These are phyloP conservation scores for Penicillium sp. DNA, from an alignment of 2,329 filamentous ascomycete species.

Conservation along the genomic window DNA sequence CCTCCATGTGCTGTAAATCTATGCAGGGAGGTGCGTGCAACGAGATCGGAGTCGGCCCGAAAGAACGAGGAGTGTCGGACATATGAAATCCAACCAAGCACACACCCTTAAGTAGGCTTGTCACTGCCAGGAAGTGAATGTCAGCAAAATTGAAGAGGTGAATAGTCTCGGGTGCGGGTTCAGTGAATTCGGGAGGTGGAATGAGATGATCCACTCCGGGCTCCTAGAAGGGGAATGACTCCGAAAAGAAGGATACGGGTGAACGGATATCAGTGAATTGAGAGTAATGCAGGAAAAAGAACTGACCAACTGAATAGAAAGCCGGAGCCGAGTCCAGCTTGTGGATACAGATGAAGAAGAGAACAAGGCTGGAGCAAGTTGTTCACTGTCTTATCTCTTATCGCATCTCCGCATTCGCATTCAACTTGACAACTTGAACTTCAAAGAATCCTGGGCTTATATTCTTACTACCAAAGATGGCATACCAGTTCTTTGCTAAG, in stretches of 20 bases:
- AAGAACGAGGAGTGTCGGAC: conserved; percentile 3
- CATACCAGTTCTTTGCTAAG: conserved; percentile 41
- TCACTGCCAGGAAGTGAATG: conserved; percentile 1
- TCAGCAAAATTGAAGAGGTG: conserved; percentile 6
- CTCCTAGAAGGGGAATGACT: conserved; percentile 7
- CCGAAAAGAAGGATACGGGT: neutral
- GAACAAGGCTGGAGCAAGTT: conserved; percentile 25
- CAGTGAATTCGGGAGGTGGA: conserved; percentile 6
- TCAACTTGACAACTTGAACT: neutral
- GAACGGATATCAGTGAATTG: neutral
- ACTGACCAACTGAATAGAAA: conserved; percentile 16
- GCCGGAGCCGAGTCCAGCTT: neutral
- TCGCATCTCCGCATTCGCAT: conserved; percentile 34
- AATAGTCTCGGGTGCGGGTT: neutral
- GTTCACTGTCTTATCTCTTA: conserved; percentile 31
- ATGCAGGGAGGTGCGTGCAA: conserved; percentile 18
- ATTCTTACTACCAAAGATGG: conserved; percentile 24
- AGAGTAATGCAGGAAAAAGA: neutral
- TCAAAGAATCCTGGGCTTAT: neutral
- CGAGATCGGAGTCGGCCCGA: conserved; percentile 16
- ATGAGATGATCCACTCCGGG: conserved; percentile 5
- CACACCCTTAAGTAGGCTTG: neutral
- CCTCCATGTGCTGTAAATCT: conserved; percentile 27
- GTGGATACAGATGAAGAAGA: conserved; percentile 13
- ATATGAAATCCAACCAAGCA: conserved; percentile 11